A percentile compares a stretch with the other conserved stretches of the same genome.
Conservation (phyloP, 129 eudicot species). For the Centella asiatica region DNA sequence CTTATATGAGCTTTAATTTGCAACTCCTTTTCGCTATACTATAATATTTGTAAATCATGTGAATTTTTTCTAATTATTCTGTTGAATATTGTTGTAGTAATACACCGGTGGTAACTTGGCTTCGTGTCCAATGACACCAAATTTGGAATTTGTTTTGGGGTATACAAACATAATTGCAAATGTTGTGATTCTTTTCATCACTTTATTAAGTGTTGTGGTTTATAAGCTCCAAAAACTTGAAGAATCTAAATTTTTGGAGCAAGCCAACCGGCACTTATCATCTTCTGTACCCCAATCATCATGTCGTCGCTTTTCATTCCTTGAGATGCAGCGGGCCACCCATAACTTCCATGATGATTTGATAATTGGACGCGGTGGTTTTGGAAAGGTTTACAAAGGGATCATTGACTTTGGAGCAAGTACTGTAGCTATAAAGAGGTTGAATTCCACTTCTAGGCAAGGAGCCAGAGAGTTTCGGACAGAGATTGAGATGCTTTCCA, state of each 20-base stretch:
- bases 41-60: too few relatives aligned
- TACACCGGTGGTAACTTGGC: too few relatives aligned
- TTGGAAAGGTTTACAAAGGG: conserved; percentile 5
- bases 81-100: too few relatives aligned
- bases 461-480: conserved; percentile 11
- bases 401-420: not conserved
- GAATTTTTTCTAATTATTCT: too few relatives aligned
- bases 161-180: not conserved
- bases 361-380: conserved; percentile 21
- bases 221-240: conserved; percentile 7
- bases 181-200: not conserved
- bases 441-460: conserved; percentile 18
- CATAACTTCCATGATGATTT: conserved; percentile 13
- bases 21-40: too few relatives aligned
- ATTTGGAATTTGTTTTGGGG: not conserved
- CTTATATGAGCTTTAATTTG: too few relatives aligned
- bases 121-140: not conserved
- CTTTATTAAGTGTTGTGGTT: conserved; percentile 11
- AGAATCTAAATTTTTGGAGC: conserved; percentile 9
- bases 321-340: conserved; percentile 20
- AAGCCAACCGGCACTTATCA: not conserved
- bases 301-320: conserved; percentile 22
- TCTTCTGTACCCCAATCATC: not conserved
- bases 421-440: conserved; percentile 21
- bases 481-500: not conserved